A percentile compares a stretch with the other conserved stretches of the same genome.
These are phyloP conservation scores for Metschnikowia hibisci DNA, from an alignment of 805 yeast genomes.

Conservation along the genomic window DNA sequence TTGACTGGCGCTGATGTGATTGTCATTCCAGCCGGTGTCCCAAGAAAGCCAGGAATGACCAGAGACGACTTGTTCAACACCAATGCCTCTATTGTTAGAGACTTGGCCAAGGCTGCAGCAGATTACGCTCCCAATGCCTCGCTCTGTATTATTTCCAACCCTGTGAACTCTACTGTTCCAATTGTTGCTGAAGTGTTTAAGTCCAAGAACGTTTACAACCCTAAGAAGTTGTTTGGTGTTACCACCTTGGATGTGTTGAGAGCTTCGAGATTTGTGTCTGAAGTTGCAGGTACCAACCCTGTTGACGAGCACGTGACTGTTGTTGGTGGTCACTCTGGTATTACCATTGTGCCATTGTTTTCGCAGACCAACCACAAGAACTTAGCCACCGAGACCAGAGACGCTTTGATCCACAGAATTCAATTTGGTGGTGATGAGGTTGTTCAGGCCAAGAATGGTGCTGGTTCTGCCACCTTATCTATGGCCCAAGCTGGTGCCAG, in stretches of 20 bases:
- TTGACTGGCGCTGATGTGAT: constrained; percentile 79
- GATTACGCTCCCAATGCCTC: constrained; percentile 82
- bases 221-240: constrained; percentile 90
- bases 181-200: constrained; percentile 91
- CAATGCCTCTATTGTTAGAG: constrained; percentile 93
- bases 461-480: constrained; percentile 89
- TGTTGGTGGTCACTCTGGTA: constrained; percentile 97
- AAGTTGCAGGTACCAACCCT: constrained; percentile 70
- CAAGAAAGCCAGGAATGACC: constrained; percentile 98
- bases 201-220: constrained; percentile 82
- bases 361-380: constrained; percentile 72
- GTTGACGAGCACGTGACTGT: constrained; percentile 73
- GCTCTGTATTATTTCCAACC: constrained; percentile 82
- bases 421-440: constrained; percentile 97
- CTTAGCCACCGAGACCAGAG: constrained; percentile 60
- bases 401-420: constrained; percentile 75
- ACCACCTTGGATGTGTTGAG: constrained; percentile 91
- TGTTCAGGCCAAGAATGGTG: constrained; percentile 89
- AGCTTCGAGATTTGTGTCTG: constrained; percentile 78
- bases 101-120: constrained; percentile 82
- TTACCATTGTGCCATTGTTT: constrained; percentile 89
- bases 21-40: constrained; percentile 95
- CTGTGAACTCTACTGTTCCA: constrained; percentile 96
- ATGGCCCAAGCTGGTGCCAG: constrained; percentile 91
- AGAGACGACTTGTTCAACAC: constrained; percentile 96